These are phyloP conservation scores for Prunus kanzakura DNA, from an alignment of 306 rosid genomes.

Conservation along the genomic window DNA sequence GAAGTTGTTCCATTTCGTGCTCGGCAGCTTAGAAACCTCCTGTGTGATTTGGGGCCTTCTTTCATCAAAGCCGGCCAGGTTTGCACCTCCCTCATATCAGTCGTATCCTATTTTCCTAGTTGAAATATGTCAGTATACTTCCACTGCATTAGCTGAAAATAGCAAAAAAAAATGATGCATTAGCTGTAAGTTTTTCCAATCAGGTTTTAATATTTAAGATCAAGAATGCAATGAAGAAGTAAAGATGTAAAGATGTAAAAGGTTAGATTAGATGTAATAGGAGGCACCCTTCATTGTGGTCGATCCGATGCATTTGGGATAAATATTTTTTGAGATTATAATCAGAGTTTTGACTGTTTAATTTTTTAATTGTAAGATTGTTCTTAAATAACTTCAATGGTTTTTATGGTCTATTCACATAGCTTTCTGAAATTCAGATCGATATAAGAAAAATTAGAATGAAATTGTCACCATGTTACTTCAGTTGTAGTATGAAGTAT, in stretches of 20 bases:
- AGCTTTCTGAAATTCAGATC: neutral
- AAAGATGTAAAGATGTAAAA: neutral
- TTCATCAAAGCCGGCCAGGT: constrained; percentile 98
- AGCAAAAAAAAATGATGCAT: neutral
- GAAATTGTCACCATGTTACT: neutral
- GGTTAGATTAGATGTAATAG: neutral
- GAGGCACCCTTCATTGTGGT: neutral
- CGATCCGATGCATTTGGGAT: neutral
- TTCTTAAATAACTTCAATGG: neutral
- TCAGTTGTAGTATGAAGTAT: neutral
- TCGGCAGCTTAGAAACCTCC: constrained; percentile 91
- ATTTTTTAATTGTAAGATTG: neutral
- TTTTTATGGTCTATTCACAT: neutral
- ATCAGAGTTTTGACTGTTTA: neutral
- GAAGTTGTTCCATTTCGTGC: constrained; percentile 98
- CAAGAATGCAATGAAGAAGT: neutral
- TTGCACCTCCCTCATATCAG: constrained; percentile 16
- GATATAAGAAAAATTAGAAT: neutral
- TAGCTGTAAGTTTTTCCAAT: neutral
- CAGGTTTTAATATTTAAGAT: neutral
- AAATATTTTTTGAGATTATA: neutral
- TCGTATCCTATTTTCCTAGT: constrained; percentile 2
- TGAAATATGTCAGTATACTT: neutral
- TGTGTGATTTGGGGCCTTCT: constrained; percentile 93
- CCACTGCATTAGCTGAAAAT: neutral